phyloP scores from a whole-genome alignment of 1,284 basidiomycete species.

The Pterulicium gracile region DNA sequence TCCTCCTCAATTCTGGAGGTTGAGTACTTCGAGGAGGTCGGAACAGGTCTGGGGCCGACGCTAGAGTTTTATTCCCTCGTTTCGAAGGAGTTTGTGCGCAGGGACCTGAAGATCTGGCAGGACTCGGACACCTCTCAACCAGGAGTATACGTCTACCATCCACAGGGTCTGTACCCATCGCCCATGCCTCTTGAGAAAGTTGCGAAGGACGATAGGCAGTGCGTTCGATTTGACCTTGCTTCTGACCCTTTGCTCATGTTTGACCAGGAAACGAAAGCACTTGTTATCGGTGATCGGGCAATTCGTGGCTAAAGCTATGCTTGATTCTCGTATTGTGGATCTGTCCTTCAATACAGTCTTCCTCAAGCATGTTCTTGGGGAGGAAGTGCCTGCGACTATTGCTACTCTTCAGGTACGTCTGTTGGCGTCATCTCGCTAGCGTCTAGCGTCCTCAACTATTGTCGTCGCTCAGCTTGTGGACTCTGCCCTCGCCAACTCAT shows the following conservation, averaged over 20 bases:
- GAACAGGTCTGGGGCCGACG: conserved; percentile 96
- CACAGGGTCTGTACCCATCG: conserved; percentile 81
- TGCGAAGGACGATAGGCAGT: conserved; percentile 62
- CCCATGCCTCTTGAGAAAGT: conserved; percentile 63
- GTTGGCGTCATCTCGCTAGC: conserved; percentile 3
- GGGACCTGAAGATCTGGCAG: conserved; percentile 84
- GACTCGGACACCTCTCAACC: conserved; percentile 54
- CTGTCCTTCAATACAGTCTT: conserved; percentile 90
- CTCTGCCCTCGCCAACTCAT: conserved; percentile 72
- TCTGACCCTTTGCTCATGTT: conserved; percentile 6
- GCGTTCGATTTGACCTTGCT: conserved; percentile 20
- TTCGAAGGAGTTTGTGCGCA: conserved; percentile 85
- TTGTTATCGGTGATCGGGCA: conserved; percentile 89
- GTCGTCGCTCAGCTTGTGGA: conserved; percentile 63
- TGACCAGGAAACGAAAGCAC: conserved; percentile 60
- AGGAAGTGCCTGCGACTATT: conserved; percentile 75
- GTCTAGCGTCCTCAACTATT: conserved; percentile 5
- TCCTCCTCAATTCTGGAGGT: conserved; percentile 92
- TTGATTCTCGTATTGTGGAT: conserved; percentile 97
- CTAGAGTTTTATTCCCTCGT: conserved; percentile 95
- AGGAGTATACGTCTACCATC: conserved; percentile 63
- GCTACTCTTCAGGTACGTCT: conserved; percentile 63
- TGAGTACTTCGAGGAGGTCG: conserved; percentile 99
- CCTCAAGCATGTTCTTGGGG: conserved; percentile 79
- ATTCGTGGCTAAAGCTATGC: conserved; percentile 95